Percentiles rank a stretch among this genome's conserved stretches.
phyloP scores from a whole-genome alignment of 805 yeast genomes.

The Cyberlindnera petersonii region DNA sequence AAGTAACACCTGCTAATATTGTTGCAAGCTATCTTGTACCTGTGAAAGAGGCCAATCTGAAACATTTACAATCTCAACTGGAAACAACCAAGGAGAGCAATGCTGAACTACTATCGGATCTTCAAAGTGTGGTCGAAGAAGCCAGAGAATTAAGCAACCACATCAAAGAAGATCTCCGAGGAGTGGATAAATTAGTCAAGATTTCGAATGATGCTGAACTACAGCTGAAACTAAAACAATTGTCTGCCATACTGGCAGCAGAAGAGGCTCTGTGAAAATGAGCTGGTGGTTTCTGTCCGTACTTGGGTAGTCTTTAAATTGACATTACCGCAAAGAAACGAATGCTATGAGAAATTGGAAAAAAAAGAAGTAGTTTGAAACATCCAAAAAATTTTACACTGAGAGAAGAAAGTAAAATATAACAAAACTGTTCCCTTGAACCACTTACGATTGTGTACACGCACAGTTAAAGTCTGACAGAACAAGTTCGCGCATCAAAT shows the following conservation, averaged over 20 bases:
- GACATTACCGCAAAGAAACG: not conserved
- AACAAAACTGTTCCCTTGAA: no score
- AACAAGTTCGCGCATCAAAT: conserved; percentile 1
- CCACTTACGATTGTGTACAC: no score
- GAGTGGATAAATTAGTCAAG: conserved; percentile 11
- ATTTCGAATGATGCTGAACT: conserved; percentile 11
- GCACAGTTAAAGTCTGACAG: not conserved
- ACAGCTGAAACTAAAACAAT: conserved; percentile 8
- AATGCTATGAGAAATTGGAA: not conserved
- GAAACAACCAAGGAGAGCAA: conserved; percentile 15
- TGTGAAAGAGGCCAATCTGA: conserved; percentile 20
- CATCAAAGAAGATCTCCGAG: conserved; percentile 7
- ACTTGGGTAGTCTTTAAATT: no score
- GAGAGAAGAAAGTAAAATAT: no score
- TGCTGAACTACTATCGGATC: conserved; percentile 11
- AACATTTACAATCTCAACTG: conserved; percentile 15
- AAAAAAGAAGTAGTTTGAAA: no score
- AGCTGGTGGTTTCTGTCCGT: no score
- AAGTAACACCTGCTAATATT: conserved; percentile 19
- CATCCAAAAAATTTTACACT: no score
- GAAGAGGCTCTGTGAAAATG: not conserved
- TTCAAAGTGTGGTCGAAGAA: conserved; percentile 12
- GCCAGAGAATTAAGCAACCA: conserved; percentile 12
- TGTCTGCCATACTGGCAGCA: conserved; percentile 10
- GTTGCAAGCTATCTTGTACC: conserved; percentile 26